Conservation (phyloP, 2,329 filamentous ascomycete species). For the Epichloe gansuensis region DNA sequence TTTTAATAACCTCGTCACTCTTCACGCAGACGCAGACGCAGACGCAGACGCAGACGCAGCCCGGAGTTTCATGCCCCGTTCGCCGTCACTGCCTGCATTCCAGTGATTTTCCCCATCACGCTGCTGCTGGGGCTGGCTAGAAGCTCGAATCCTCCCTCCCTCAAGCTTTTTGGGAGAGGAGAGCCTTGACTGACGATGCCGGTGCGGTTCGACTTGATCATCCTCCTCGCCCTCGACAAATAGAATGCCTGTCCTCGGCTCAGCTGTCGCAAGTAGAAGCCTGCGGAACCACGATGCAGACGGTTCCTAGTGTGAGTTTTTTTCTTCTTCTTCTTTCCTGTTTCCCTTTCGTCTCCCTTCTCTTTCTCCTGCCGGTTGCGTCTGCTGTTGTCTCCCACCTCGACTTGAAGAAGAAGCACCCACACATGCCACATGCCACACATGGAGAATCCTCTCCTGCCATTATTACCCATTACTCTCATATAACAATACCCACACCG, state of each 20-base stretch:
- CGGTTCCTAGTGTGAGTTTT: constrained; percentile 37
- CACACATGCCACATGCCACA: not conserved
- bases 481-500: not conserved
- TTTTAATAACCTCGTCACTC: constrained; percentile 2
- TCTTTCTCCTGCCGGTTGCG: not conserved
- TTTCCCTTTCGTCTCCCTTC: not conserved
- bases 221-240: constrained; percentile 13
- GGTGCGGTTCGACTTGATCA: constrained; percentile 1
- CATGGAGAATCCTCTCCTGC: not conserved
- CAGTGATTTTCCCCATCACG: not conserved
- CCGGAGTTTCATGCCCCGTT: not conserved
- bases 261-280: constrained; percentile 26
- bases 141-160: not conserved
- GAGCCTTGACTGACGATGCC: constrained; percentile 8
- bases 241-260: constrained; percentile 25
- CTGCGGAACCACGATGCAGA: constrained; percentile 37
- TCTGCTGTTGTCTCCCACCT: not conserved
- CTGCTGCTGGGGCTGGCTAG: not conserved
- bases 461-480: no score
- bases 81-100: not conserved
- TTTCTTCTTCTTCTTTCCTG: not conserved
- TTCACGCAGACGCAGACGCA: not conserved
- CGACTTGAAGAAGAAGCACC: not conserved
- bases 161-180: not conserved
- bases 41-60: not conserved